Conservation (phyloP, 2,329 filamentous ascomycete genomes). For the Dothistroma septosporum region DNA sequence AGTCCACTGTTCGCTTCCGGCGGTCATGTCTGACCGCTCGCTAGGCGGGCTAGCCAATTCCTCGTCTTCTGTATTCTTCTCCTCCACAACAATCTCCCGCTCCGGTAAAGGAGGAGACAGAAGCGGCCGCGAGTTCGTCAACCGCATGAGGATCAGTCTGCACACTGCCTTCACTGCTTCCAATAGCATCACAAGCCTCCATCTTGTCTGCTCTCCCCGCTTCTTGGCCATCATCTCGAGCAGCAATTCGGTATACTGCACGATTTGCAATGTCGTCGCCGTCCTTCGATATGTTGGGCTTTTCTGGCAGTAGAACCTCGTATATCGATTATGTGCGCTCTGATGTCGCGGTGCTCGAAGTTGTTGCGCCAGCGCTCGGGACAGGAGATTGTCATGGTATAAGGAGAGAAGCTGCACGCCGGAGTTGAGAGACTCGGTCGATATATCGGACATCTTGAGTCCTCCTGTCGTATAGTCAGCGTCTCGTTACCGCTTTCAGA, state of each 20-base stretch:
- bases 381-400: conserved; percentile 86
- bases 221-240: conserved; percentile 96
- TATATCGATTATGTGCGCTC: conserved; percentile 60
- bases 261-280: conserved; percentile 78
- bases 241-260: conserved; percentile 91
- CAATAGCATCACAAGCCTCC: conserved; percentile 80
- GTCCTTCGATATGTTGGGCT: conserved; percentile 72
- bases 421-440: conserved; percentile 78
- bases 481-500: neutral
- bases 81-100: conserved; percentile 63
- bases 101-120: conserved; percentile 82
- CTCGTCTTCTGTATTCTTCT: conserved; percentile 32
- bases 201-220: conserved; percentile 72
- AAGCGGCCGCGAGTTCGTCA: conserved; percentile 78
- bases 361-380: conserved; percentile 55
- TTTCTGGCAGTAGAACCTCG: conserved; percentile 58
- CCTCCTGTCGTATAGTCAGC: conserved; percentile 52
- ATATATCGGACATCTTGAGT: conserved; percentile 88
- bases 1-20: conserved; percentile 57
- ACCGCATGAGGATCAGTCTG: conserved; percentile 69
- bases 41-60: conserved; percentile 45
- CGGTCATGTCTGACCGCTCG: conserved; percentile 35
- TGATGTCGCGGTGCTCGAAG: conserved; percentile 47
- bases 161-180: conserved; percentile 86
- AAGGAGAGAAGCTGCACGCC: conserved; percentile 84